phyloP scores from a whole-genome alignment of 306 rosid species.

The Senna siamea region DNA sequence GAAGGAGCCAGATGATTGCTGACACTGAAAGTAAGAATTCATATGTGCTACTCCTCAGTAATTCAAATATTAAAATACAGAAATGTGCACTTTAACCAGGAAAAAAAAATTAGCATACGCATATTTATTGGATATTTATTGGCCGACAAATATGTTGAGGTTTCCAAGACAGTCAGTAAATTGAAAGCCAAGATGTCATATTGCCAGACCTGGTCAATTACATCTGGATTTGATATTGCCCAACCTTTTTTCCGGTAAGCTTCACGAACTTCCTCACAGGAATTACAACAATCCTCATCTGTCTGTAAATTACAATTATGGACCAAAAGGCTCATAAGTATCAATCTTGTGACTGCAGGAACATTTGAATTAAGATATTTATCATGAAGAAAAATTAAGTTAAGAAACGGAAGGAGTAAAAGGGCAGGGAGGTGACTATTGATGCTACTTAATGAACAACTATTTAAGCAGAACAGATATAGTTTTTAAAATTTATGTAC shows the following conservation, averaged over 20 bases:
- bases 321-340: conserved; percentile 5
- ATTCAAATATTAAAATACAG: conserved; percentile 12
- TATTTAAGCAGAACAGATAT: conserved; percentile 10
- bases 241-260: conserved; percentile 96
- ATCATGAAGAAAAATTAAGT: conserved; percentile 11
- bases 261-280: conserved; percentile 97
- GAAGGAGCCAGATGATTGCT: not conserved
- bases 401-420: conserved; percentile 1
- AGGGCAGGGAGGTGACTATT: conserved; percentile 22
- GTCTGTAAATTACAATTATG: conserved; percentile 49
- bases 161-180: conserved; percentile 15
- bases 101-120: not conserved
- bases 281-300: conserved; percentile 90
- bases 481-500: not conserved
- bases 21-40: conserved; percentile 12
- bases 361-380: conserved; percentile 14
- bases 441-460: conserved; percentile 14
- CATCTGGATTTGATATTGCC: conserved; percentile 92
- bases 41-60: too few relatives aligned
- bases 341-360: conserved; percentile 11
- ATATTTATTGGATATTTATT: conserved; percentile 1
- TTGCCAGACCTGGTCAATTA: conserved; percentile 83
- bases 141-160: conserved; percentile 4
- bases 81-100: not conserved
- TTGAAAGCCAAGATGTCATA: conserved; percentile 35